Conservation (phyloP, 1,139 yeast species). For the Debaryomyces nepalensis region DNA sequence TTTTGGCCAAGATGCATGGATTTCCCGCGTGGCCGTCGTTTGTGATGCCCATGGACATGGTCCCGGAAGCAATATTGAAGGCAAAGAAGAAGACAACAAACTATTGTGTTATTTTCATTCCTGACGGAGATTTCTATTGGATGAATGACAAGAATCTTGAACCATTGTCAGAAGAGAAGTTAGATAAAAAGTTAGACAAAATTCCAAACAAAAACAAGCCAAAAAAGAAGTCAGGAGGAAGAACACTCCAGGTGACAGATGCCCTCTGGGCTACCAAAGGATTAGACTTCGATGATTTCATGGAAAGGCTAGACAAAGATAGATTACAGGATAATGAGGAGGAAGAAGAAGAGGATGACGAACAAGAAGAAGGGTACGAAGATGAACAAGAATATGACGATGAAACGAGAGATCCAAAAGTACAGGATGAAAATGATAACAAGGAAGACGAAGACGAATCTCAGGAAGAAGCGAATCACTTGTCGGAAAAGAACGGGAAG, state of each 20-base stretch:
- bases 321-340: conserved; percentile 22
- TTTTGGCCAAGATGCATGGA: conserved; percentile 53
- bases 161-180: conserved; percentile 33
- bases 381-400: conserved; percentile 29
- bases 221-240: conserved; percentile 30
- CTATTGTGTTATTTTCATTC: conserved; percentile 51
- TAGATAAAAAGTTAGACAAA: conserved; percentile 34
- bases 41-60: conserved; percentile 46
- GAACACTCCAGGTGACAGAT: conserved; percentile 40
- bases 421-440: conserved; percentile 20
- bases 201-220: conserved; percentile 28
- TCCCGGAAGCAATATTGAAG: conserved; percentile 43
- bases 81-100: conserved; percentile 46
- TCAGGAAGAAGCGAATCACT: conserved; percentile 2
- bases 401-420: conserved; percentile 22
- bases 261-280: conserved; percentile 48
- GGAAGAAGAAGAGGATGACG: conserved; percentile 34
- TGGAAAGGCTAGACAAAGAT: conserved; percentile 33
- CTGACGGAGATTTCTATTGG: conserved; percentile 56
- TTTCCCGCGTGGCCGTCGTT: conserved; percentile 57
- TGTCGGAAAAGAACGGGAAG: neutral
- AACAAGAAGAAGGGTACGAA: conserved; percentile 32
- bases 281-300: conserved; percentile 43
- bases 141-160: conserved; percentile 46
- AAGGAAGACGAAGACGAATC: conserved; percentile 14